Evolutionary conservation across 225 moss, liverwort and hornwort genomes (phyloP).

Genomic region (Anthoceros angustus): DNA sequence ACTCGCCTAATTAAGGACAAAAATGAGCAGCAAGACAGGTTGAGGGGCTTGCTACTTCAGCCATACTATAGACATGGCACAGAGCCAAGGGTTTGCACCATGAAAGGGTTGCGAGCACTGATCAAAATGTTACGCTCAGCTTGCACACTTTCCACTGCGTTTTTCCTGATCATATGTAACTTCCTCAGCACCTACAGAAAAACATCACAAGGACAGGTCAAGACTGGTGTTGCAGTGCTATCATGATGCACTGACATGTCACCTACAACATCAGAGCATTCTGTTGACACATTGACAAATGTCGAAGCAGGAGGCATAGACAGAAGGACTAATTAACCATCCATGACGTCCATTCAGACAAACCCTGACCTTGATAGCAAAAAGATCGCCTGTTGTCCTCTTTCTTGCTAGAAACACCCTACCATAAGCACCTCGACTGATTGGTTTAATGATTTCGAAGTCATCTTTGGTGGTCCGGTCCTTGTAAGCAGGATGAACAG

Average conservation of each 20-base stretch:
- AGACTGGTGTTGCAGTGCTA: background rate
- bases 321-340: background rate
- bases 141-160: conserved; percentile 97
- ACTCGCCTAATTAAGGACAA: no score
- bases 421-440: conserved; percentile 94
- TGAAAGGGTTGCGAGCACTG: conserved; percentile 92
- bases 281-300: background rate
- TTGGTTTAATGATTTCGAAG: conserved; percentile 98
- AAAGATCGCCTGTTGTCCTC: conserved; percentile 87
- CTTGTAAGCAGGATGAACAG: conserved; percentile 55
- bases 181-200: conserved; percentile 79
- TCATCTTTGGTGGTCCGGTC: conserved; percentile 94
- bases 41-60: conserved; percentile 5
- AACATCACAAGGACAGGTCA: conserved; percentile 6
- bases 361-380: conserved; percentile 75
- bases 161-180: conserved; percentile 98
- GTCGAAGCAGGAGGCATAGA: background rate
- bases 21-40: background rate
- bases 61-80: background rate
- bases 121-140: conserved; percentile 97
- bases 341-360: background rate
- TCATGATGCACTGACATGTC: background rate
- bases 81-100: conserved; percentile 29
- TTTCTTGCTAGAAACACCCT: conserved; percentile 94
- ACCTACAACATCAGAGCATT: background rate